A percentile compares a stretch with the other conserved stretches of the same genome.
These are phyloP conservation scores for Fusarium penzigii DNA, from an alignment of 2,329 filamentous ascomycete genomes.

Conservation along the genomic window DNA sequence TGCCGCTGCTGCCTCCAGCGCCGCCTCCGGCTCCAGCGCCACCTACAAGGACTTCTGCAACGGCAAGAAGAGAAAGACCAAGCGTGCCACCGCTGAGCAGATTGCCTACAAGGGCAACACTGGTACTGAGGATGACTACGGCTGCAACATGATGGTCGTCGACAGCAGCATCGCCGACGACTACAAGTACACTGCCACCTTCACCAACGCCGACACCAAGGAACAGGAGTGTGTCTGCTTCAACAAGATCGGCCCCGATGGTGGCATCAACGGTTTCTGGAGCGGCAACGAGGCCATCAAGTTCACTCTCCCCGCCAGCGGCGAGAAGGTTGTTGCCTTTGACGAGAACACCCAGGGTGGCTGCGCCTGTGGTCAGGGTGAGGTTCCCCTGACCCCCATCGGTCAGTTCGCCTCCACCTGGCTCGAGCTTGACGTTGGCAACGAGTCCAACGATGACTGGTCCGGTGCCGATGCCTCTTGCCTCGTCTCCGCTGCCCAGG, in stretches of 20 bases:
- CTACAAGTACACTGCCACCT: conserved; percentile 48
- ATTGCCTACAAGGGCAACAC: conserved; percentile 51
- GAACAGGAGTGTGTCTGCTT: conserved; percentile 45
- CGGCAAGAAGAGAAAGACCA: conserved; percentile 32
- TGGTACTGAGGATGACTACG: conserved; percentile 43
- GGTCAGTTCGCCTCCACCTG: conserved; percentile 49
- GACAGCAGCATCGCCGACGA: conserved; percentile 34
- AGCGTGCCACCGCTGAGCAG: conserved; percentile 49
- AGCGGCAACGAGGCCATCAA: conserved; percentile 40
- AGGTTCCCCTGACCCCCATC: conserved; percentile 35
- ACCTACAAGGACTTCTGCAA: conserved; percentile 37
- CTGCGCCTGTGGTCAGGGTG: conserved; percentile 43
- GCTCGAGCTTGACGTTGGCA: conserved; percentile 52
- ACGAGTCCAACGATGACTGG: conserved; percentile 47
- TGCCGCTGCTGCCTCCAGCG: conserved; percentile 3
- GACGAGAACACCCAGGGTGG: conserved; percentile 51
- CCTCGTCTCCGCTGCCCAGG: conserved; percentile 42
- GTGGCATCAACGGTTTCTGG: conserved; percentile 51
- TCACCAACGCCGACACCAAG: conserved; percentile 39
- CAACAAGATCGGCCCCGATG: conserved; percentile 54
- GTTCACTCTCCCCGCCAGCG: conserved; percentile 42
- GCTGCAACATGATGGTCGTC: conserved; percentile 55
- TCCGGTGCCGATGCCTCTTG: conserved; percentile 54
- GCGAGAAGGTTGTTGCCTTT: conserved; percentile 44
- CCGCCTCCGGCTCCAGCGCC: conserved; percentile 13